A percentile compares a stretch with the other conserved stretches of the same genome.
Conservation (phyloP, 176 grass and related monocot species). For the Elymus sibiricus region DNA sequence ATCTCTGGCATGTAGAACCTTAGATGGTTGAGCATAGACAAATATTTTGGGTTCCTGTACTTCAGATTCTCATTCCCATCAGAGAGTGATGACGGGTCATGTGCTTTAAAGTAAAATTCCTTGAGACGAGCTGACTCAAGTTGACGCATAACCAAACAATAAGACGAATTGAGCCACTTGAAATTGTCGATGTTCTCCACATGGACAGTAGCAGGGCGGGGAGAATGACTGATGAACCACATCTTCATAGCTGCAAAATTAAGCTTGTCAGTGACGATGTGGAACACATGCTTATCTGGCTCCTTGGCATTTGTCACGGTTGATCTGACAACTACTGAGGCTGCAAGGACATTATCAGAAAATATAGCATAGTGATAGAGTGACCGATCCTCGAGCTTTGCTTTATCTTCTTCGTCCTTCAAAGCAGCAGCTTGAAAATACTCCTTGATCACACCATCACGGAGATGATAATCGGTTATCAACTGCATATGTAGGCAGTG, state of each 20-base stretch:
- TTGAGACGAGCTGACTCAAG: constrained; percentile 89
- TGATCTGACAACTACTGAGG: constrained; percentile 88
- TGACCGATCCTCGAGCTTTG: constrained; percentile 72
- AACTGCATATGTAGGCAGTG: constrained; percentile 90
- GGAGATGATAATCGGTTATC: constrained; percentile 71
- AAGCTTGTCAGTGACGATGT: constrained; percentile 87
- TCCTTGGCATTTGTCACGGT: constrained; percentile 69
- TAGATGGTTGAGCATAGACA: constrained; percentile 97
- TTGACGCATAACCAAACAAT: constrained; percentile 90
- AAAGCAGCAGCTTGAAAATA: constrained; percentile 35
- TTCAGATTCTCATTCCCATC: constrained; percentile 90
- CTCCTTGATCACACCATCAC: constrained; percentile 33
- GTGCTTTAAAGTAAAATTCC: constrained; percentile 98
- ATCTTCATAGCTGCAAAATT: constrained; percentile 98
- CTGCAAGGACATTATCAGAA: constrained; percentile 91
- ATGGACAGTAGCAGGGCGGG: constrained; percentile 53
- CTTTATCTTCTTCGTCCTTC: constrained; percentile 48
- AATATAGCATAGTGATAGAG: constrained; percentile 98
- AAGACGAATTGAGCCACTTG: constrained; percentile 96
- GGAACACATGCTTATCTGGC: constrained; percentile 92
- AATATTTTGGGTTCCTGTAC: constrained; percentile 93
- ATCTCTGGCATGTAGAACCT: constrained; percentile 98
- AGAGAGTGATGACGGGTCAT: constrained; percentile 82
- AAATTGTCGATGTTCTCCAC: constrained; percentile 94
- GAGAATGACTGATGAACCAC: constrained; percentile 77